A percentile compares a stretch with the other conserved stretches of the same genome.
Conservation (phyloP, 2,329 filamentous ascomycete genomes). For the Sarocladium kiliense region DNA sequence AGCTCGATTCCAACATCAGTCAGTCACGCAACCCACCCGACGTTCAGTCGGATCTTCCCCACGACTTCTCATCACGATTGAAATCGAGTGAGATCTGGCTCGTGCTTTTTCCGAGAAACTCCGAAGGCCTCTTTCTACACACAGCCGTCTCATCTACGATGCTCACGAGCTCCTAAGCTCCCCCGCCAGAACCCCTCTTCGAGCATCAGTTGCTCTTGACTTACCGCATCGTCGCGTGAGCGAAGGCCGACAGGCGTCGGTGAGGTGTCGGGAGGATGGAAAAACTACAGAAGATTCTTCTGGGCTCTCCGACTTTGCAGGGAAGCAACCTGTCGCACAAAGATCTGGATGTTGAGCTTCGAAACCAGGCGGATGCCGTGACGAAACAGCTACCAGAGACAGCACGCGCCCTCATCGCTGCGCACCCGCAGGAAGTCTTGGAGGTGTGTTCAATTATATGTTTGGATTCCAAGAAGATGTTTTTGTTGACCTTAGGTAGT, state of each 20-base stretch:
- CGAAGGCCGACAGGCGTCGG: background rate
- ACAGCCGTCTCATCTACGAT: background rate
- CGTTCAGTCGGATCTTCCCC: no score
- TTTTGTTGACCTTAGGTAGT: background rate
- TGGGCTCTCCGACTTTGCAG: background rate
- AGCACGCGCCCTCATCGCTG: background rate
- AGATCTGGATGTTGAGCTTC: background rate
- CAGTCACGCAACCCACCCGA: background rate
- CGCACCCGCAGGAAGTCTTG: background rate
- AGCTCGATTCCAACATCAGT: slow-evolving; percentile 6
- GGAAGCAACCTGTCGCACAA: background rate
- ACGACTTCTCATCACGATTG: no score
- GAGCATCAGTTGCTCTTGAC: background rate
- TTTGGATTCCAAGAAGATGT: background rate
- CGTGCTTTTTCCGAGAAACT: no score
- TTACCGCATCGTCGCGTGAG: background rate
- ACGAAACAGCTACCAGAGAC: slow-evolving; percentile 2
- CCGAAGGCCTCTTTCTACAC: background rate
- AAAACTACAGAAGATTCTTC: background rate
- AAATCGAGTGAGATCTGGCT: no score
- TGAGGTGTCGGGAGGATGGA: slow-evolving; percentile 1
- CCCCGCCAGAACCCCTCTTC: background rate
- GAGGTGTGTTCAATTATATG: background rate
- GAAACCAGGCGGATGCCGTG: background rate
- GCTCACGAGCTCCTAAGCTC: background rate